Base-by-base conservation (phyloP, 257 asterid genomes). In the Solanum ahanhuiri region DNA sequence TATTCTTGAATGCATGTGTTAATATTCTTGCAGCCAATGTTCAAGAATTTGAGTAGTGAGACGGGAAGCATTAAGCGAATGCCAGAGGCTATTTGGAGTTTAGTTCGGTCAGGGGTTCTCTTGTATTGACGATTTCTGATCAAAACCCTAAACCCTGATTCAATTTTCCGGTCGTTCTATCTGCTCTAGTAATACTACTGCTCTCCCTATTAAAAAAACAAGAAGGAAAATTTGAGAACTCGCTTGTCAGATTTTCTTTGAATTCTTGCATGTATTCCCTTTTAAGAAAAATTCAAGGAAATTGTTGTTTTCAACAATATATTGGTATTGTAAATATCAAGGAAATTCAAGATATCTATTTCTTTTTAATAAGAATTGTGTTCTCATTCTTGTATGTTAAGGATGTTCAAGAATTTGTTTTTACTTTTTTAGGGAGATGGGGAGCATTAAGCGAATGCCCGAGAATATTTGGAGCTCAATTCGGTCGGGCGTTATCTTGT, bases 401-500 rank as follows among this genome's bases (percentile, higher is more conserved):
- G 31, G 31, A 43, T 41, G 60, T 77, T 34, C 70, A 85, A 43
- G 71, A 73, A 73, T 76, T 84, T 60, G 20, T n/a, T 60, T 72
- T 54, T 73, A 66, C 83, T 43, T 30, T 23, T 63, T 33, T 58
- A 82, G 89, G 83, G 57, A 86, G 84, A 96, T 94, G 99, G 92
- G 92, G 88, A 87, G 90, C 81, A 93, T 96, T 71, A 87, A 92
- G 91, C 90, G 93, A 73, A 89, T 96, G 93, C 96, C 98, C 2
- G 94, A 95, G 93, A 91, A 88, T 39, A 88, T 92, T 83, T 94
- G 90, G 89, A 90, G 94, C 90, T 88, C 95, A 37, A 89, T 95
- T 87, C 96, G 98, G 15, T 95, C 99, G 5, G 96, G 97, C 71
- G 87, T 91, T 79, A 92, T 96, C 77, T 85, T 96, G 81, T 87